Base-by-base conservation (phyloP, 805 yeast genomes). In the Kregervanrija delftensis region DNA sequence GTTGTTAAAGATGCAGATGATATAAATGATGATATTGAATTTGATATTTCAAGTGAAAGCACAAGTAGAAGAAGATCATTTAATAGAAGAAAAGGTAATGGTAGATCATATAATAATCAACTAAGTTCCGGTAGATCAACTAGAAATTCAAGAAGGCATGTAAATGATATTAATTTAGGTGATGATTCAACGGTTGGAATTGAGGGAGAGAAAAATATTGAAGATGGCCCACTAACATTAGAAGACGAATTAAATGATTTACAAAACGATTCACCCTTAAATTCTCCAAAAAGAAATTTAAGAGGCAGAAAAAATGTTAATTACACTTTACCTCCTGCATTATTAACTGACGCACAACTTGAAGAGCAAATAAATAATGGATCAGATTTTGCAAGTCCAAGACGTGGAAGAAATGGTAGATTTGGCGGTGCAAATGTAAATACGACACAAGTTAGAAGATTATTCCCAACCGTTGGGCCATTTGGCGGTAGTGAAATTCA, bases 401-500 rank as follows among this genome's bases (percentile, higher is more conserved):
- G 64, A 51, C 48, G 58, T 49, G 45, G 59, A 35, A 47, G 61
- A 44, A 32, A 33, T 9, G 52, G 54, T 31, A 47, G 64, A 30
- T 57, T 44, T 38, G 58, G 57, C 10, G 53, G 52, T n/a, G 34
- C 50, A 37, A 30, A 50, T 48, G 33, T 55, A 51, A 6, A 63
- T 65, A 11, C 65, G 58, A 35, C 52, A 54, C 76, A 73, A 28
- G 60, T 84, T 35, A 74, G 89, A 56, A 74, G 96, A 35, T 66
- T 93, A 34, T 90, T 86, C 57, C 95, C 96, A 6, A 91, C 96
- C 0, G 88, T 89, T 12, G 99, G 99, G 0, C 99, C 99, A 1
- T 91, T 91, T 70, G 99, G 99, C 30, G 99, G 99, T 16, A 83
- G 91, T 49, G 97, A 91, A 59, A 95, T 88, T 1, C 75, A 81